Conservation (phyloP, 78 protist species). For the Dictyostelium citrinum region DNA sequence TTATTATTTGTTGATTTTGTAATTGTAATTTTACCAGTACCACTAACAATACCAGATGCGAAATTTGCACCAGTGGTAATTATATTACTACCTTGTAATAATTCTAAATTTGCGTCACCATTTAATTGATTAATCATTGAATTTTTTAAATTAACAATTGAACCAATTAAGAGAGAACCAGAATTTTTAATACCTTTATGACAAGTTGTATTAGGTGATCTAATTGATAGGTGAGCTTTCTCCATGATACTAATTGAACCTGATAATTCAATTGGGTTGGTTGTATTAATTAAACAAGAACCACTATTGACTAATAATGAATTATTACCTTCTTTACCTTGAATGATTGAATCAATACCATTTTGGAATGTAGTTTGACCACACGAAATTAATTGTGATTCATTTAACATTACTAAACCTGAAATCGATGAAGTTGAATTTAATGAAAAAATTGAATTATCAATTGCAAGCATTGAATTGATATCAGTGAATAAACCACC, state of each 20-base stretch:
- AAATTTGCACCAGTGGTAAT: background rate
- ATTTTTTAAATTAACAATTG: background rate
- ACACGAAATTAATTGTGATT: background rate
- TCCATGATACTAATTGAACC: background rate
- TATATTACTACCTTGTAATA: background rate
- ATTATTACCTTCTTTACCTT: background rate
- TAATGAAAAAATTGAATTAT: background rate
- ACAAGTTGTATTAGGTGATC: background rate
- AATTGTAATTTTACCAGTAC: background rate
- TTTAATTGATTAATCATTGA: background rate
- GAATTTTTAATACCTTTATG: background rate
- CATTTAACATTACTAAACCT: background rate
- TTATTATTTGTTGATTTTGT: background rate
- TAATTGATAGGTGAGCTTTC: background rate
- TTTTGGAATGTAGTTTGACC: background rate
- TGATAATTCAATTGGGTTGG: background rate
- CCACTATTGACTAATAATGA: background rate
- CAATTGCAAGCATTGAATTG: background rate
- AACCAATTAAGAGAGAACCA: background rate
- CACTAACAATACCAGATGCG: background rate
- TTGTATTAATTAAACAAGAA: background rate
- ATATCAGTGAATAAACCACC: background rate
- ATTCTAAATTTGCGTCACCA: background rate
- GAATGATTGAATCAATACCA: background rate
- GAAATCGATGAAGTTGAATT: background rate